Base-by-base conservation (phyloP, 108 stramenopile genomes). In the Skeletonema menzelii region DNA sequence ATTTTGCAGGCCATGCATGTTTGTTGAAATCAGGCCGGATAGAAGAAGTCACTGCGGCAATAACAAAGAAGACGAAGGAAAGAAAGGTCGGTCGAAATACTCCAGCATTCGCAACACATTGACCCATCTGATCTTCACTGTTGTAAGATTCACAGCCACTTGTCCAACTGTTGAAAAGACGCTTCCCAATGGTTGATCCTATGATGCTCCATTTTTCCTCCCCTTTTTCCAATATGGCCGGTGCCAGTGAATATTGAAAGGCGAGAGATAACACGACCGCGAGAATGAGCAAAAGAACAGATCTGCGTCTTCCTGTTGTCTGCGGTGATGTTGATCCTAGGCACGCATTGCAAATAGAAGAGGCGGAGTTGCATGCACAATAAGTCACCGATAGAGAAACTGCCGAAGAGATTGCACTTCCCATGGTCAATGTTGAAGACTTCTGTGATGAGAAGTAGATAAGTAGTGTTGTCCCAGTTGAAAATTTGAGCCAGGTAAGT, bases 1-100 rank as follows among this genome's bases (percentile, higher is more conserved):
- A 93, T 77, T 93, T 96, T 57, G 91, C 86, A 8, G 87, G 90
- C 95, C 95, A 96, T 0, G 69, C 86, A 60, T 87, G 78, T 13
- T 78, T 61, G 69, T 96, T 91, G 58, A 88, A 49, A 11, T 69
- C 57, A 8, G 95, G 91, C 13, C 58, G 31, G 22, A 73, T 34
- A 11, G 65, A 55, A 5, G 92, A 83, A 32, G 85, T 90, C 5
- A 85, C 66, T 11, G 95, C 86, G 20, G 77, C 70, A 22, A 84
- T 53, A 3, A 65, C 32, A 58, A 94, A 96, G 49, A 91, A 96
- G 1, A 93, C 49, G 15, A 84, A 75, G 15, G 92, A 46, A 32
- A 86, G 27, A 42, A 69, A 79, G n/a, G 86, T 89, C 8, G 91
- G 91, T 15, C 95, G 88, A 69, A 84, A 89, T 11, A 94, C 95